Evolutionary conservation across 2,329 filamentous ascomycete genomes (phyloP), one percentile per base, ranked within the genome.

Genomic region (Phialocephala subalpina): DNA sequence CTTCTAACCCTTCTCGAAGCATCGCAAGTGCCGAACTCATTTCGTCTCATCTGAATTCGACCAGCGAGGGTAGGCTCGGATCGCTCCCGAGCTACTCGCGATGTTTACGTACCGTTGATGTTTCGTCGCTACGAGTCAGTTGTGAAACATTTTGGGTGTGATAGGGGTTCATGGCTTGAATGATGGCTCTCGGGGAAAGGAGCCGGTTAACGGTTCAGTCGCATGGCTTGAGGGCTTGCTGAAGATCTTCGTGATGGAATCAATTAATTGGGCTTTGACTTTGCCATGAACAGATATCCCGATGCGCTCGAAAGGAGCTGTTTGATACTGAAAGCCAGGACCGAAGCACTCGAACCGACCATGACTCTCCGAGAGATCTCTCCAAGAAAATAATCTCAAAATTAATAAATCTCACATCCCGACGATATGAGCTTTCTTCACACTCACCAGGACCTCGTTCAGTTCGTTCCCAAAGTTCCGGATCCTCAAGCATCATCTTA

Each of bases 151-250:
- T 33, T 33, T 18, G 22, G 49, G 49, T 29, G 49, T 53, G 49
- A 53, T 53, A 53, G 49, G 49, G 49, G 49, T 53, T 53, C 25
- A 53, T 53, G 49, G 49, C 49, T 53, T 53, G 11, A n/a, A 29
- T 12, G 9, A 4, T 53, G 25, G n/a, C 3, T 5, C 16, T 53
- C 49, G 49, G 49, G 49, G 49, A 53, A 53, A 25, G 18, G 20
- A 49, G 25, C 49, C 27, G 49, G 49, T 27, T 11, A 33, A 14
- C 49, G 49, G 22, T 18, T 18, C 49, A 14, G 9, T 18, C 12
- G 49, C 27, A 49, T 22, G 45, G 25, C 22, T 29, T 27, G 5
- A 6, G 6, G 45, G 2, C 16, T 12, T 49, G 20, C 20, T 33
- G 49, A 29, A 53, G 49, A 53, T 53, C 49, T 53, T 53, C 6